Percentiles rank a stretch among this genome's conserved stretches.
phyloP scores from a whole-genome alignment of 768 basidiomycete genomes.

The Strobilomyces echinocephalus region DNA sequence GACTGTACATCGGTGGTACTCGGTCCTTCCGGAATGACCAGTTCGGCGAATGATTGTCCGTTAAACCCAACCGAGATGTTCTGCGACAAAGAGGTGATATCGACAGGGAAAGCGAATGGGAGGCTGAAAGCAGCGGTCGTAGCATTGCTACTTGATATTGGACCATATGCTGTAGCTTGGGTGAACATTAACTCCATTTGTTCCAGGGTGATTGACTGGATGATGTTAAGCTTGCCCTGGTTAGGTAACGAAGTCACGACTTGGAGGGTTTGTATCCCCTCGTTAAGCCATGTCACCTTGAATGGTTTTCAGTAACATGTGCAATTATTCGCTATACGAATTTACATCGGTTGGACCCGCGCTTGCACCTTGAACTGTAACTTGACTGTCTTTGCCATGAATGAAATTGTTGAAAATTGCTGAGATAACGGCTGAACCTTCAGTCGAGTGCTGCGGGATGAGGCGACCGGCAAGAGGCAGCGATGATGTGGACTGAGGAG shows the following conservation, averaged over 20 bases:
- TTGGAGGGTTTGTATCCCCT: constrained; percentile 59
- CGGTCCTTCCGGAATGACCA: constrained; percentile 54
- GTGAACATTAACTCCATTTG: constrained; percentile 58
- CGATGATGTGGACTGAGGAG: constrained; percentile 47
- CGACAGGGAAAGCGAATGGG: constrained; percentile 66
- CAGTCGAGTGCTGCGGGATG: constrained; percentile 50
- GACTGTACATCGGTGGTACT: constrained; percentile 57
- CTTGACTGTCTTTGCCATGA: constrained; percentile 57
- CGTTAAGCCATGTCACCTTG: constrained; percentile 69
- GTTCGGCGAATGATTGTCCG: constrained; percentile 53
- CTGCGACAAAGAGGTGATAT: constrained; percentile 58
- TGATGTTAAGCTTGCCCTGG: constrained; percentile 55
- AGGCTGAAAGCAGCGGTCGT: constrained; percentile 62
- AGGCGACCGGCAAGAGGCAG: constrained; percentile 60
- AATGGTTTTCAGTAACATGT: constrained; percentile 2
- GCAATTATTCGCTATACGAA: not conserved
- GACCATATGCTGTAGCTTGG: constrained; percentile 50
- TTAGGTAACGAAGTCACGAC: constrained; percentile 60
- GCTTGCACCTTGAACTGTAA: constrained; percentile 54
- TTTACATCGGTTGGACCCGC: constrained; percentile 55
- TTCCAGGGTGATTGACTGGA: constrained; percentile 59
- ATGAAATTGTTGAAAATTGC: constrained; percentile 68
- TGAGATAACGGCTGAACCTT: constrained; percentile 56
- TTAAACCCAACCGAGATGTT: constrained; percentile 51
- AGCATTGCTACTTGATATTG: constrained; percentile 52